These are phyloP conservation scores for Beta vulgaris DNA, from an alignment of 148 eudicot genomes.

Conservation along the genomic window DNA sequence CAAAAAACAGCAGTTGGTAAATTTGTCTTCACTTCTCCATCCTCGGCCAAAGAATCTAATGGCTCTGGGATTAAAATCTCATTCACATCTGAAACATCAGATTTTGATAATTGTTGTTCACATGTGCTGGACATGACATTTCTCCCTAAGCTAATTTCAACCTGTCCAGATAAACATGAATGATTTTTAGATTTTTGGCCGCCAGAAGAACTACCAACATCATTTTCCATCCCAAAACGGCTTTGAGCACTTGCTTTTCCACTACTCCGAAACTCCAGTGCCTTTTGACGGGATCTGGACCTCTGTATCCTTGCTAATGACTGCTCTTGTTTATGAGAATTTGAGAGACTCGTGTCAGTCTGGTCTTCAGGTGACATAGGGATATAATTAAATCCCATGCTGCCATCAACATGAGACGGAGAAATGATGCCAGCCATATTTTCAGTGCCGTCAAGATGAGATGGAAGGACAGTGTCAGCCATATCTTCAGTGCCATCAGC, in stretches of 20 bases:
- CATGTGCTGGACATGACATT: conserved; percentile 6
- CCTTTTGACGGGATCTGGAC: conserved; percentile 90
- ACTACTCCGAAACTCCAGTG: conserved; percentile 72
- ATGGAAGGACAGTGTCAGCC: no score
- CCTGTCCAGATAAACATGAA: conserved; percentile 28
- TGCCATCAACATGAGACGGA: conserved; percentile 23
- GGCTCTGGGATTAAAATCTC: conserved; percentile 25
- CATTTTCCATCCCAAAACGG: conserved; percentile 29
- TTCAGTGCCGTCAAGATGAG: no score
- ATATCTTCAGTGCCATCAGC: no score
- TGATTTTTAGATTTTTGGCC: background rate
- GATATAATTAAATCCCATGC: conserved; percentile 27
- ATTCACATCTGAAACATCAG: conserved; percentile 27
- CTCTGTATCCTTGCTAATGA: conserved; percentile 60
- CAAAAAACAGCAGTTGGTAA: conserved; percentile 14
- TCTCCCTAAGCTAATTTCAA: conserved; percentile 19
- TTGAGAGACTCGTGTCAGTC: conserved; percentile 32
- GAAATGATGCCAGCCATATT: conserved; percentile 14
- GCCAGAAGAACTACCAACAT: conserved; percentile 20
- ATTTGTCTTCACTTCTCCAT: conserved; percentile 12
- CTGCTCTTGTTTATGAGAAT: conserved; percentile 40
- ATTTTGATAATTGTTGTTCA: conserved; percentile 20
- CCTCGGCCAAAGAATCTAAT: conserved; percentile 28
- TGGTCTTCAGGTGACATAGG: conserved; percentile 54
- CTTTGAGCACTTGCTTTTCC: conserved; percentile 46